Base-by-base conservation (phyloP, 148 eudicot genomes). In the Tetragonia tetragonoides region DNA sequence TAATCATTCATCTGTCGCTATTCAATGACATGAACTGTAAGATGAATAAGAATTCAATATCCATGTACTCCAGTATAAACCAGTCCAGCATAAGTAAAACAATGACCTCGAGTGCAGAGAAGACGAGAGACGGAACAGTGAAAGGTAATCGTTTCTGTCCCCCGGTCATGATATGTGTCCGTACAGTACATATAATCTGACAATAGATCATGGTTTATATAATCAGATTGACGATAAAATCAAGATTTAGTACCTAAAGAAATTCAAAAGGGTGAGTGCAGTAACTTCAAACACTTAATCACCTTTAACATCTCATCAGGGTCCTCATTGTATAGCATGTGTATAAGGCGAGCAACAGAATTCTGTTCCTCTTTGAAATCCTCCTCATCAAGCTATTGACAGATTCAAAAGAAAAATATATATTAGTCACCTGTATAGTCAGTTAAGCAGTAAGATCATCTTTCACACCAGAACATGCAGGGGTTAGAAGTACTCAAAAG, bases 301-400 rank as follows among this genome's bases (percentile, higher is more conserved):
- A 96, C 99, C 98, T 96, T 89, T 61, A 96, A 81, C 99, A 96
- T 96, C 81, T 93, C 99, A 83, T 93, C 95, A 17, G 93, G 90
- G 60, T 91, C 97, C 74, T 96, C 93, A 82, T 89, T 96, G 80
- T 93, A 79, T 70, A 93, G 77, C 95, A 96, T 86, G 85, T 96
- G 97, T 81, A 96, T 86, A 56, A 96, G 93, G 71, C 99, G 93
- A 79, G 99, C 97, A 73, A 96, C 97, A 84, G 98, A 93, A 83
- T 91, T 93, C 77, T 93, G 98, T 85, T 96, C 99, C 86, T 96
- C 99, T 54, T 84, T 85, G 79, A 96, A 96, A 84, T 96, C 99
- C 81, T 96, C 99, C 76, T 96, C 99, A 83, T 96, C 99, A 78
- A 87, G 85, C 98, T 96, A 70, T 56, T 24, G 57, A 68, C 77